A percentile compares a stretch with the other conserved stretches of the same genome.
Evolutionary conservation across 2,329 filamentous ascomycete species (phyloP).

Genomic region (Pseudogymnoascus sp.): DNA sequence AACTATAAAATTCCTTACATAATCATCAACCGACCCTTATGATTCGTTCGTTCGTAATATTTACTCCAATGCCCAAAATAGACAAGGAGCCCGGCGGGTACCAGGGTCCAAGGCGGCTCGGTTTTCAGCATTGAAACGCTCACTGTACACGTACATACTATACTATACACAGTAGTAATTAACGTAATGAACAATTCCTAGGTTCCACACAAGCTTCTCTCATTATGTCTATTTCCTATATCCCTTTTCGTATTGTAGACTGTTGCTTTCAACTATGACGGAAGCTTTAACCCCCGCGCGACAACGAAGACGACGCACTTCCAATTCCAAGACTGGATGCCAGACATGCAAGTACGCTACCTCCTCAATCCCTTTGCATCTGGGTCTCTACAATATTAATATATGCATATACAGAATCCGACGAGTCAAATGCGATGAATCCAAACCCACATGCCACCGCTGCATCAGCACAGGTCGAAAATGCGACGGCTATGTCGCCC

Average conservation of each 20-base stretch:
- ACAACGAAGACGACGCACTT: not conserved
- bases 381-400: not conserved
- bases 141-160: not conserved
- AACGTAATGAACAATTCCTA: not conserved
- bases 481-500: constrained; percentile 24
- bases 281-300: not conserved
- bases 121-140: not conserved
- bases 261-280: not conserved
- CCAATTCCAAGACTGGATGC: constrained; percentile 21
- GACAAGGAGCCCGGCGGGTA: not conserved
- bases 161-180: not conserved
- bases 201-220: not conserved
- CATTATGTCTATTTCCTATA: not conserved
- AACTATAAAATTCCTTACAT: not conserved
- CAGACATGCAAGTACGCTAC: constrained; percentile 25
- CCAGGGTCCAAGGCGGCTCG: not conserved
- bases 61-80: not conserved
- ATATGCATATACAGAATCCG: constrained; percentile 22
- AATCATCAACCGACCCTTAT: not conserved
- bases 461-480: constrained; percentile 24
- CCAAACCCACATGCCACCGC: constrained; percentile 27
- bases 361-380: not conserved
- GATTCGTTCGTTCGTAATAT: not conserved
- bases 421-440: constrained; percentile 29
- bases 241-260: not conserved